A percentile compares a stretch with the other conserved stretches of the same genome.
phyloP scores from a whole-genome alignment of 2,329 filamentous ascomycete species.

The Aspergillus clavatus region DNA sequence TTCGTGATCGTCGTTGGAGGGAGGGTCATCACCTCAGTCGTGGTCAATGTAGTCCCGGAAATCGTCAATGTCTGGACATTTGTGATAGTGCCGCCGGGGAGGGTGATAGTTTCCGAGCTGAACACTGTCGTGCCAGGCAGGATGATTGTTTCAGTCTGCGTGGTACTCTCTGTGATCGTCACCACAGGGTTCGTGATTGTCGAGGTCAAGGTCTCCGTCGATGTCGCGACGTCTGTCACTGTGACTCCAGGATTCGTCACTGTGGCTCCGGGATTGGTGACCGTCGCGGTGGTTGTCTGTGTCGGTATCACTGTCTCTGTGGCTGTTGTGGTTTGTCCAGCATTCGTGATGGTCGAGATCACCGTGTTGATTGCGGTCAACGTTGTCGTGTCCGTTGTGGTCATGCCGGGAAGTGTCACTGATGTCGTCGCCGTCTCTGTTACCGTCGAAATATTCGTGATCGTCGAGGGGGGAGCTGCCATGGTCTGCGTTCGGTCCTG shows the following conservation, averaged over 20 bases:
- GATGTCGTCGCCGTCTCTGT: not conserved
- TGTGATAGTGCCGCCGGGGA: constrained; percentile 9
- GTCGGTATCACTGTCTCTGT: not conserved
- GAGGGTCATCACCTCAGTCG: constrained; percentile 2
- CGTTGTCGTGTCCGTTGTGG: not conserved
- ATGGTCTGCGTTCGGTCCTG: not conserved
- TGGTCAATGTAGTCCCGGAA: not conserved
- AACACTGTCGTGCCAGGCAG: not conserved
- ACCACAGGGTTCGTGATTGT: not conserved
- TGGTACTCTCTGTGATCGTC: no score
- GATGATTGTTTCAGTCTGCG: not conserved
- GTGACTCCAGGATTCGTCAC: not conserved
- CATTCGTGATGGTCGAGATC: not conserved
- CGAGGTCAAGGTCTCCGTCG: not conserved
- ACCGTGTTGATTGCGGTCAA: not conserved
- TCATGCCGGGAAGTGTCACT: not conserved
- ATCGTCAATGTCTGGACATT: constrained; percentile 2
- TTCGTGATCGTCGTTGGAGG: not conserved
- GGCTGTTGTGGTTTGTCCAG: not conserved
- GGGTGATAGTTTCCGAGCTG: not conserved
- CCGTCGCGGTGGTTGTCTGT: not conserved
- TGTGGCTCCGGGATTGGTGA: not conserved
- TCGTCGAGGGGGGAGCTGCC: constrained; percentile 4
- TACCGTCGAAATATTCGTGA: not conserved
- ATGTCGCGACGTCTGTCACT: not conserved